Evolutionary conservation across 495 filamentous ascomycete species (phyloP), one percentile per base, ranked within the genome.

Genomic region (Xylaria nigripes): DNA sequence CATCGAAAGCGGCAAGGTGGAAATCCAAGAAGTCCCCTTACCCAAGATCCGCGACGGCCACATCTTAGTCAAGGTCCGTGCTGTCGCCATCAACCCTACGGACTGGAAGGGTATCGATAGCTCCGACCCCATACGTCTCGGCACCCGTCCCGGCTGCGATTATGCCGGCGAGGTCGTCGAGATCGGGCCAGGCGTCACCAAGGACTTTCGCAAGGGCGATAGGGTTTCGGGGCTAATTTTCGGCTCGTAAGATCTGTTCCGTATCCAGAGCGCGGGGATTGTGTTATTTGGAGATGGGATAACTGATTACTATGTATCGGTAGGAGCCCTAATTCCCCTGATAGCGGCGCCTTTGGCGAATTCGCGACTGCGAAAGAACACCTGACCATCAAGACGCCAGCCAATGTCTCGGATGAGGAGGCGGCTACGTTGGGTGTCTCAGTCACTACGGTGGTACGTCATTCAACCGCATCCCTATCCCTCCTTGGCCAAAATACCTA

Each of bases 41-140:
- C 36, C 36, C n/a, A 50, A 58, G 13, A 59, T 76, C 19, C 64
- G 62, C 1, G 68, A 70, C 30, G 74, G 76, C 47, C 73, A 73
- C 30, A 52, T 82, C 38, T 70, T 80, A 10, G 70, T 82, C 46
- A 80, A 78, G 56, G 73, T 65, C 40, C 68, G 68, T 21, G 65
- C 69, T 15, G 73, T 82, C 15, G 79, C 72, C 15, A 50, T 83
- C 51, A 84, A 84, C 54, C 80, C 80, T 1, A 75, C 74, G 0
- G 81, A 81, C 65, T 82, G 75, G 73, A 84, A 85, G 62, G 67
- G 70, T 56, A 56, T 82, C 24, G 67, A 70, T 0, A 52, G 27
- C n/a, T 45, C 45, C 19, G 40, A 46, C 2, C 15, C 19, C 15
- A 6, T 40, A 15, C 36, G 25, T 23, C 30, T 55, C 32, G 59